These are phyloP conservation scores for Oryza coarctata DNA, from an alignment of 176 grass and related monocot species.

Conservation along the genomic window DNA sequence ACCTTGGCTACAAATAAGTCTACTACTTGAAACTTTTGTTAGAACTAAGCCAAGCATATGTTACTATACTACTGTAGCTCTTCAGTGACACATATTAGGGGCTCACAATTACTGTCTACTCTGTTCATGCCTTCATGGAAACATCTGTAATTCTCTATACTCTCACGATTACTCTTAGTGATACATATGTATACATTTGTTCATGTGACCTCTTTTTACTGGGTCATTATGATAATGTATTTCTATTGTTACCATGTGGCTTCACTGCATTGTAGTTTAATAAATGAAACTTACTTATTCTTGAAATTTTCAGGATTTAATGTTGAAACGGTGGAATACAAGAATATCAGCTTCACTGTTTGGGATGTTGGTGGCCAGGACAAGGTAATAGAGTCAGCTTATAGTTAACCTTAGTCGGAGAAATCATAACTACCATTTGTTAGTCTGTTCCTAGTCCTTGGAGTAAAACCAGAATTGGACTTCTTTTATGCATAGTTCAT, in stretches of 20 bases:
- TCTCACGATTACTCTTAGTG: constrained; percentile 1
- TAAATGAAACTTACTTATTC: background rate
- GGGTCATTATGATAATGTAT: background rate
- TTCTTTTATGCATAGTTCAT: background rate
- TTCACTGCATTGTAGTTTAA: background rate
- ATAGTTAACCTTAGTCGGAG: background rate
- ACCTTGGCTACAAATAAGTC: background rate
- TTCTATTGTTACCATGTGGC: background rate
- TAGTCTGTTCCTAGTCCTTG: background rate
- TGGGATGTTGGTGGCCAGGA: constrained; percentile 92
- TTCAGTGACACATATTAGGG: background rate
- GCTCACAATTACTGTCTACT: background rate
- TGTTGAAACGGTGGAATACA: constrained; percentile 88
- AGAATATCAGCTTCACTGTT: constrained; percentile 92
- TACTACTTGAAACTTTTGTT: background rate
- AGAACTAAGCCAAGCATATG: background rate
- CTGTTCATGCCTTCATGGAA: background rate
- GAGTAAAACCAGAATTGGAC: background rate
- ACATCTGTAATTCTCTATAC: background rate
- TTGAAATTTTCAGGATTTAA: constrained; percentile 59
- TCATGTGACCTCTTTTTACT: background rate
- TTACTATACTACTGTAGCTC: background rate
- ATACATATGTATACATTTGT: background rate
- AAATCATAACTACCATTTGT: background rate
- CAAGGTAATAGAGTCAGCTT: constrained; percentile 49